A percentile compares a stretch with the other conserved stretches of the same genome.
Conservation (phyloP, 148 eudicot species). For the Tetragonia tetragonoides region DNA sequence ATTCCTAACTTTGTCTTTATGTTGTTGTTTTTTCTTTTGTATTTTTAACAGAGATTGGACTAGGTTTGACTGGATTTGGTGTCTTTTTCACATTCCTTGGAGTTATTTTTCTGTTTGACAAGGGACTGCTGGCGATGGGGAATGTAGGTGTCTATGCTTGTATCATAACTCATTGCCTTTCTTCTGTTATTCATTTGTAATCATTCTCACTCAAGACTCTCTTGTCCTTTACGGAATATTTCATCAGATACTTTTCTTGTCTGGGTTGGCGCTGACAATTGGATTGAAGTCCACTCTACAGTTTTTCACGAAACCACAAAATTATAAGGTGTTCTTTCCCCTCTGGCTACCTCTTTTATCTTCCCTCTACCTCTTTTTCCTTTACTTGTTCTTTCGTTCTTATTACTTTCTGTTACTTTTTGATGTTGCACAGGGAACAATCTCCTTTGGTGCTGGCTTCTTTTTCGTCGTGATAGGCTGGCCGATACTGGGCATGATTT, state of each 20-base stretch:
- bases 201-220: constrained; percentile 2
- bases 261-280: constrained; percentile 86
- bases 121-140: constrained; percentile 96
- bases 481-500: constrained; percentile 89
- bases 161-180: neutral
- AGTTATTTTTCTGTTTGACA: constrained; percentile 81
- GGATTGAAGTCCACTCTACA: constrained; percentile 81
- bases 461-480: constrained; percentile 83
- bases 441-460: constrained; percentile 88
- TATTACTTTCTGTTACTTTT: constrained; percentile 6
- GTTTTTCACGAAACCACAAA: constrained; percentile 84
- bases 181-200: neutral
- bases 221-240: neutral
- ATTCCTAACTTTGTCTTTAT: constrained; percentile 4
- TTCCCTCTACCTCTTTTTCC: neutral
- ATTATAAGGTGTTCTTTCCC: constrained; percentile 47
- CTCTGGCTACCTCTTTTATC: neutral
- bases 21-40: neutral
- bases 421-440: constrained; percentile 62
- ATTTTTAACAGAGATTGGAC: constrained; percentile 72
- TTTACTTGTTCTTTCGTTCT: neutral
- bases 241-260: constrained; percentile 79
- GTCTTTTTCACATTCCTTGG: constrained; percentile 89
- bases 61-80: constrained; percentile 92
- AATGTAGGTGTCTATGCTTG: constrained; percentile 51